Conservation (phyloP, 139 green algal species). For the Chlamydomonas schloesseri region DNA sequence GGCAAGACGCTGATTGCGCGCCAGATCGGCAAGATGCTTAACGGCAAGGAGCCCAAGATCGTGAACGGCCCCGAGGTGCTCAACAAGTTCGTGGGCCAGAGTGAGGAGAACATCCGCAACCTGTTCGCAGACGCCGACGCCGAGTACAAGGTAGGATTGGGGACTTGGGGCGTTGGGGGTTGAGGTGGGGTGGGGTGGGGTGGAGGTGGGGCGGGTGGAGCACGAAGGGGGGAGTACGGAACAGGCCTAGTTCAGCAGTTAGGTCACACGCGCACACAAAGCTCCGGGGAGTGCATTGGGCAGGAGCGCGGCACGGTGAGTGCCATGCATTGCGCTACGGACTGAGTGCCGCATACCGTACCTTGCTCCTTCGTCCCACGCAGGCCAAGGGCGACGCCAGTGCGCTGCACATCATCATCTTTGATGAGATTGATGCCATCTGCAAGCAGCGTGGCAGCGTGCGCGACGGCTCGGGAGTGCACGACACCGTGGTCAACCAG, state of each 20-base stretch:
- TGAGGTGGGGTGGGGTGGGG: too few relatives aligned
- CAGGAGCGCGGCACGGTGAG: too few relatives aligned
- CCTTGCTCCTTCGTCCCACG: not conserved
- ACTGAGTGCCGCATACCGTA: too few relatives aligned
- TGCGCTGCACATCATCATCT: conserved; percentile 99
- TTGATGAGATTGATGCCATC: conserved; percentile 99
- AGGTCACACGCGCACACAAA: too few relatives aligned
- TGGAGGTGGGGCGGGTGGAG: too few relatives aligned
- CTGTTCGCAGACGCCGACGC: conserved; percentile 97
- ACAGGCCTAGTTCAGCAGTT: too few relatives aligned
- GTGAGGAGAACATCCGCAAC: conserved; percentile 97
- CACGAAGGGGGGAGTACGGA: too few relatives aligned
- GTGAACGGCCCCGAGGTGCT: conserved; percentile 86
- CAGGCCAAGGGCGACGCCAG: conserved; percentile 76
- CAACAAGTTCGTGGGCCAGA: conserved; percentile 96
- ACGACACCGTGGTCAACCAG: conserved; percentile 99
- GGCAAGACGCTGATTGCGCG: conserved; percentile 99
- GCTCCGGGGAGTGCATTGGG: too few relatives aligned
- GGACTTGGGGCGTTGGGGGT: too few relatives aligned
- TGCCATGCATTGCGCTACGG: too few relatives aligned
- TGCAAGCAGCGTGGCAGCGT: conserved; percentile 94
- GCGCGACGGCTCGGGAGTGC: conserved; percentile 86
- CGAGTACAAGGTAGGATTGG: conserved; percentile 77
- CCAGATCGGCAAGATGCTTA: conserved; percentile 99
- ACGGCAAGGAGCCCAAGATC: conserved; percentile 97